phyloP scores from a whole-genome alignment of 352 stramenopile genomes.

The Globisporangium lucens region DNA sequence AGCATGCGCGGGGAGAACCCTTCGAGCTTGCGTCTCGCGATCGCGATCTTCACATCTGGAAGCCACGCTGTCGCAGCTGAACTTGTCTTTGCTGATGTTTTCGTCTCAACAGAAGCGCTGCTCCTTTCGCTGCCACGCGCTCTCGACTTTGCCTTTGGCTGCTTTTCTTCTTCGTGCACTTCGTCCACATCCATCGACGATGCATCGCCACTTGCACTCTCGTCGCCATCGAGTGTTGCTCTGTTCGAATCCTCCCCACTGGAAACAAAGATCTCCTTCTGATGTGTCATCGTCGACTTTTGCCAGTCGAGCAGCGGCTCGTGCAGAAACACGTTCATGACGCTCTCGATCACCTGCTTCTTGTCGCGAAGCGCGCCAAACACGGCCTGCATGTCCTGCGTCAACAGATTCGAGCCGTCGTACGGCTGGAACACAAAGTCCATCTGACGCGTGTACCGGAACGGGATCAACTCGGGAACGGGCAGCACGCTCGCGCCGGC shows the following conservation, averaged over 20 bases:
- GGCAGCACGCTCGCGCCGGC: constrained; percentile 75
- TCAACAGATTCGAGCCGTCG: constrained; percentile 55
- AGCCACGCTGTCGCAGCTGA: constrained; percentile 42
- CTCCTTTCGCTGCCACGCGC: neutral
- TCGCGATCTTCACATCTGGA: constrained; percentile 74
- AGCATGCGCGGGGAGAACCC: constrained; percentile 62
- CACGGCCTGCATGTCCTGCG: constrained; percentile 82
- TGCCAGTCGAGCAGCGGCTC: constrained; percentile 91
- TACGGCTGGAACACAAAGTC: constrained; percentile 69
- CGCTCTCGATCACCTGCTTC: constrained; percentile 80
- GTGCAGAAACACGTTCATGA: constrained; percentile 91
- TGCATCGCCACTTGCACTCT: constrained; percentile 4
- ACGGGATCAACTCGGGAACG: constrained; percentile 89
- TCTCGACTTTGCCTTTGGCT: constrained; percentile 11
- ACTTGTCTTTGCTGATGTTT: constrained; percentile 3
- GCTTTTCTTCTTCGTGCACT: neutral
- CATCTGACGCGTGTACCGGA: constrained; percentile 85
- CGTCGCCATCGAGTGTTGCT: constrained; percentile 15
- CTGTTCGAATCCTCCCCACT: constrained; percentile 2
- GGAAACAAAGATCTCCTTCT: constrained; percentile 51
- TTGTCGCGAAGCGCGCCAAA: constrained; percentile 82
- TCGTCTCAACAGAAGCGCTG: neutral
- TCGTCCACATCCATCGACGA: constrained; percentile 32
- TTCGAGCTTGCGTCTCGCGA: constrained; percentile 71
- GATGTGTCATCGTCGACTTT: constrained; percentile 58